Evolutionary conservation across 169 alveolate genomes (phyloP).

Genomic region (Plasmodium gaboni): DNA sequence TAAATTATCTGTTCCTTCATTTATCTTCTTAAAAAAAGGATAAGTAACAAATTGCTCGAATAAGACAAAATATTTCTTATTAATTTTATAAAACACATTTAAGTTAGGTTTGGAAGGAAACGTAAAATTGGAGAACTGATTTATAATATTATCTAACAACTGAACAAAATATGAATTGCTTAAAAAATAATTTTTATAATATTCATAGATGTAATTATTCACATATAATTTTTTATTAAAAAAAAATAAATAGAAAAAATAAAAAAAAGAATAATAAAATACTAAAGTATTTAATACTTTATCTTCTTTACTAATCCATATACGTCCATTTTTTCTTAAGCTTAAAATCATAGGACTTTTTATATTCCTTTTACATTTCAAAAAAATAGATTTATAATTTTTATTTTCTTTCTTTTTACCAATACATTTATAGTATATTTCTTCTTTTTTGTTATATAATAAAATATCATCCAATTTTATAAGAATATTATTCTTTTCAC

Average conservation of each 20-base stretch:
- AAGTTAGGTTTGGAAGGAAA: constrained; percentile 39
- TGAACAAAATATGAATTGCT: constrained; percentile 25
- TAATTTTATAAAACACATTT: constrained; percentile 47
- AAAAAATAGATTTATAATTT: constrained; percentile 60
- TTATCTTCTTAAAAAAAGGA: constrained; percentile 1
- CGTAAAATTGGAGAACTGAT: constrained; percentile 10
- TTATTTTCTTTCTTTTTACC: constrained; percentile 39
- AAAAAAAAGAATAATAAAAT: constrained; percentile 42
- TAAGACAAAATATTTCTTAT: constrained; percentile 15
- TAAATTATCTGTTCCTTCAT: background rate
- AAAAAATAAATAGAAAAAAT: constrained; percentile 60
- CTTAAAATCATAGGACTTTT: constrained; percentile 41
- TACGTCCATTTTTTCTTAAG: constrained; percentile 67
- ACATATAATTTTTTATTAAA: background rate
- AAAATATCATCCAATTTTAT: constrained; percentile 27
- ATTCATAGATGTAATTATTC: background rate
- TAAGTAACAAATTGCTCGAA: constrained; percentile 19
- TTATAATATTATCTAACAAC: constrained; percentile 19
- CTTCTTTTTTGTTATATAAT: background rate
- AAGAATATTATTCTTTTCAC: constrained; percentile 45
- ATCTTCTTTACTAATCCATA: constrained; percentile 66
- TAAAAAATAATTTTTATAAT: constrained; percentile 26
- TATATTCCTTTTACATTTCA: constrained; percentile 12
- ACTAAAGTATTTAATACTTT: constrained; percentile 58
- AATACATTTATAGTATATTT: constrained; percentile 13